Evolutionary conservation across 2,329 filamentous ascomycete genomes (phyloP).

Genomic region (Pestalotiopsis sp.): DNA sequence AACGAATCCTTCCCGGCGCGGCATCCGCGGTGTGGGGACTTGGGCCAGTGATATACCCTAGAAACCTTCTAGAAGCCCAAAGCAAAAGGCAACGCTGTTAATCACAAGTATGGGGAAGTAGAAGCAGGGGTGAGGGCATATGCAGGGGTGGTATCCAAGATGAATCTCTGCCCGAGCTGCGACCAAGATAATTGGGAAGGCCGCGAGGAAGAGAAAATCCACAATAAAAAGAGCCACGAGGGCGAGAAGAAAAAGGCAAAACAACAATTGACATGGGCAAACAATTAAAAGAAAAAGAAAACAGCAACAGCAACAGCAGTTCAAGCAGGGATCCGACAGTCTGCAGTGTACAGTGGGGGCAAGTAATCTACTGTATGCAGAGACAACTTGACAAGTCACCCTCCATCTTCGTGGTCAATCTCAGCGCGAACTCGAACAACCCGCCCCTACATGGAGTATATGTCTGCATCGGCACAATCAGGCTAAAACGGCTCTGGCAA

Average conservation of each 20-base stretch:
- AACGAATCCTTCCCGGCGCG: not conserved
- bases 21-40: not conserved
- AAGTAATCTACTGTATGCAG: not conserved
- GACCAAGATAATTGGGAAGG: slow-evolving; percentile 1
- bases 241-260: not conserved
- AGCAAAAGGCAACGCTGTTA: slow-evolving; percentile 3
- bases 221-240: not conserved
- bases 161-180: not conserved
- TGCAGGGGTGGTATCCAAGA: not conserved
- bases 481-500: not conserved
- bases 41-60: not conserved
- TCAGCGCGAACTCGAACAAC: not conserved
- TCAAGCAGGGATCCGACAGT: not conserved
- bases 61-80: slow-evolving; percentile 4
- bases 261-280: not conserved
- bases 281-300: not conserved
- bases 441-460: not conserved
- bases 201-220: not conserved
- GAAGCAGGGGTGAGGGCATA: not conserved
- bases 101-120: slow-evolving; percentile 1
- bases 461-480: not conserved
- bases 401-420: not conserved
- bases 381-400: not conserved
- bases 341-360: not conserved
- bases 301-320: not conserved